Evolutionary conservation across 345 rosid species (phyloP).

Genomic region (Kernera saxatilis): DNA sequence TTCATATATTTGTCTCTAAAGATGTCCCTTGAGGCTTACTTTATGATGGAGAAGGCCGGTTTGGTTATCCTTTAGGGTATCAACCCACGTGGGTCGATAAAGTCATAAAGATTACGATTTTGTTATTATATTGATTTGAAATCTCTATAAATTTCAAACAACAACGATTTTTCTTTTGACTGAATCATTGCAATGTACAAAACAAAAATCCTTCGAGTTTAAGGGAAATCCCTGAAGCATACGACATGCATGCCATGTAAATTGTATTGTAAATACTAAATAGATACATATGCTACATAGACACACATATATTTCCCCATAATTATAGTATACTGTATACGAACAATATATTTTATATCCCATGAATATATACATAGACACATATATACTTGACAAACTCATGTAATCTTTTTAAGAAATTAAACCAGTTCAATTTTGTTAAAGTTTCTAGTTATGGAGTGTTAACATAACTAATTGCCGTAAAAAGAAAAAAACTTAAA

Average conservation of each 20-base stretch:
- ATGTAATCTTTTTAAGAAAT: too few relatives aligned
- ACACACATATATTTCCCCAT: too few relatives aligned
- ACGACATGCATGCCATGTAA: neutral
- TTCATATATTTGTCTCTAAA: constrained; percentile 20
- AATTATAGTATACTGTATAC: too few relatives aligned
- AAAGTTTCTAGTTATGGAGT: too few relatives aligned
- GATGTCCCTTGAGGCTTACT: constrained; percentile 30
- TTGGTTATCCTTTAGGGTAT: constrained; percentile 28
- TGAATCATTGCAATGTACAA: constrained; percentile 11
- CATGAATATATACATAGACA: too few relatives aligned
- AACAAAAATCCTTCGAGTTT: neutral
- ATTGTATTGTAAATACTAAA: too few relatives aligned
- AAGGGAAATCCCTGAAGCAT: neutral
- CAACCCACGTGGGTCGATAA: constrained; percentile 31
- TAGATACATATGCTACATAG: too few relatives aligned
- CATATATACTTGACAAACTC: too few relatives aligned
- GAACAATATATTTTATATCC: too few relatives aligned
- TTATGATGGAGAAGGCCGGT: constrained; percentile 14
- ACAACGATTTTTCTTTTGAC: neutral
- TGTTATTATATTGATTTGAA: constrained; percentile 14
- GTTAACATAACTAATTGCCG: too few relatives aligned
- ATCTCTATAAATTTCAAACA: neutral
- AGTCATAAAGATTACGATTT: neutral
- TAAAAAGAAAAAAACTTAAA: neutral
- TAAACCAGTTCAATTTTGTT: too few relatives aligned